A percentile compares a stretch with the other conserved stretches of the same genome.
These are phyloP conservation scores for Chimonanthus salicifolius DNA, from an alignment of 164 flowering plant species.

Conservation along the genomic window DNA sequence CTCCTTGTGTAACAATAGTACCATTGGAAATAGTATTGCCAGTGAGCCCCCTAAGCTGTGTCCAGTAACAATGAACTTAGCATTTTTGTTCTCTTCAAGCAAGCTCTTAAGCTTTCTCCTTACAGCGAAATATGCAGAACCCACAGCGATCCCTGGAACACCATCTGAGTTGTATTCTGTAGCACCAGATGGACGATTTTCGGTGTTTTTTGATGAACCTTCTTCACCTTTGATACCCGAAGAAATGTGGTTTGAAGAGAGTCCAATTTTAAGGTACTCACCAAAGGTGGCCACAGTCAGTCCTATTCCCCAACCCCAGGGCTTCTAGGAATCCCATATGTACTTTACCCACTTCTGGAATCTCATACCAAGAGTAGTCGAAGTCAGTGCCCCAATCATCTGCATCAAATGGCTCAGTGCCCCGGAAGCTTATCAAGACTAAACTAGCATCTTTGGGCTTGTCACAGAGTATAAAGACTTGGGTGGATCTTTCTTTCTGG, in stretches of 20 bases:
- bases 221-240: not conserved
- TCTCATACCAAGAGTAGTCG: constrained; percentile 61
- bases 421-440: constrained; percentile 53
- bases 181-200: not conserved
- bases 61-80: constrained; percentile 67
- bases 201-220: not conserved
- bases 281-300: constrained; percentile 42
- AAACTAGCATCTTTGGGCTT: constrained; percentile 23
- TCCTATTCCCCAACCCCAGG: constrained; percentile 65
- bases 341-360: constrained; percentile 42
- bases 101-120: constrained; percentile 46
- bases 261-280: constrained; percentile 25
- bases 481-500: constrained; percentile 40
- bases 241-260: not conserved
- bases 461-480: constrained; percentile 46
- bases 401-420: constrained; percentile 56
- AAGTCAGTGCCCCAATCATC: constrained; percentile 52
- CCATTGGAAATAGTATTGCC: constrained; percentile 54
- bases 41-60: constrained; percentile 91
- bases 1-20: constrained; percentile 57
- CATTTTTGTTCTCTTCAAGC: constrained; percentile 26
- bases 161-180: not conserved
- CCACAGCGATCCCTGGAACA: constrained; percentile 31
- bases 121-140: constrained; percentile 56
- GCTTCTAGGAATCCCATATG: constrained; percentile 71